Evolutionary conservation across 2,329 filamentous ascomycete genomes (phyloP).

Genomic region (Calonectria leucothoes): DNA sequence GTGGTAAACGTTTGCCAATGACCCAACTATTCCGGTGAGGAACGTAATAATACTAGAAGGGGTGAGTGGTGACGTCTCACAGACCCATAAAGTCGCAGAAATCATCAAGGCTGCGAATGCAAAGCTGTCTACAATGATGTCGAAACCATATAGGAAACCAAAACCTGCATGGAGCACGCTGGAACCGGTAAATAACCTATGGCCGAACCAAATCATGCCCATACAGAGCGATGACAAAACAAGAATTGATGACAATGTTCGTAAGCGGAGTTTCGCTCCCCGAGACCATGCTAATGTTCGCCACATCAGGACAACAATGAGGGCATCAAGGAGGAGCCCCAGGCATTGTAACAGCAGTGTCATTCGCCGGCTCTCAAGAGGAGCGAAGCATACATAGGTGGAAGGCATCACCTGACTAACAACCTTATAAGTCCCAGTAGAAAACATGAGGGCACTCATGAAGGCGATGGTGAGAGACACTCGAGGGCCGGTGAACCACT

Average conservation of each 20-base stretch:
- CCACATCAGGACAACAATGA: constrained; percentile 62
- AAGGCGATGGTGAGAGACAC: constrained; percentile 50
- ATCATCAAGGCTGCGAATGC: constrained; percentile 57
- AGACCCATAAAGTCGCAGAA: constrained; percentile 58
- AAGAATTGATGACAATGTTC: constrained; percentile 57
- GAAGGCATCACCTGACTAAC: constrained; percentile 55
- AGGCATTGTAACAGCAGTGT: constrained; percentile 56
- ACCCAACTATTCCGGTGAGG: constrained; percentile 52
- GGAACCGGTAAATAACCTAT: constrained; percentile 43
- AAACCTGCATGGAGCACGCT: constrained; percentile 46
- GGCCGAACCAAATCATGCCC: constrained; percentile 50
- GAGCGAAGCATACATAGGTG: constrained; percentile 62
- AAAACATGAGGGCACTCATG: constrained; percentile 52
- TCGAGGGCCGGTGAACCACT: constrained; percentile 59
- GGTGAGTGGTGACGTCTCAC: constrained; percentile 58
- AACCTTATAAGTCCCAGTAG: constrained; percentile 56
- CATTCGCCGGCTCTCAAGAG: constrained; percentile 51
- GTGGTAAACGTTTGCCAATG: constrained; percentile 49
- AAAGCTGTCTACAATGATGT: constrained; percentile 61
- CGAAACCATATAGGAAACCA: constrained; percentile 60
- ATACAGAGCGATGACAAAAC: constrained; percentile 53
- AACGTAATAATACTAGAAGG: constrained; percentile 58
- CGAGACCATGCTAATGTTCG: constrained; percentile 63
- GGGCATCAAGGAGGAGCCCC: constrained; percentile 59
- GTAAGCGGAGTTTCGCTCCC: constrained; percentile 60